These are phyloP conservation scores for Solanum sitiens DNA, from an alignment of 257 asterid species.

Conservation along the genomic window DNA sequence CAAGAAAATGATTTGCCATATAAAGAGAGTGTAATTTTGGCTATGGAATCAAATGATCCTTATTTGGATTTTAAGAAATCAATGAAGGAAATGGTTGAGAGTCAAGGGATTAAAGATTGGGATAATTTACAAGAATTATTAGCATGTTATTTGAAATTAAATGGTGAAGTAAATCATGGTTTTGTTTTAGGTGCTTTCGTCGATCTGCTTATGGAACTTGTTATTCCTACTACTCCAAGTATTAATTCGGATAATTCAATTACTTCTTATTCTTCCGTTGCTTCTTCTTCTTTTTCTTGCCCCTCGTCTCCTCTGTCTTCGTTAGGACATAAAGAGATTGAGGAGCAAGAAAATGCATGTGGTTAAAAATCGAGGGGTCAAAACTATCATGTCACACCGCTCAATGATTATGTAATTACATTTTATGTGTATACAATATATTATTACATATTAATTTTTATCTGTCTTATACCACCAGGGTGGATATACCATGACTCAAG, in stretches of 20 bases:
- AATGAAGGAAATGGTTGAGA: slow-evolving; percentile 86
- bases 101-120: slow-evolving; percentile 68
- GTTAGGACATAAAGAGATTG: neutral
- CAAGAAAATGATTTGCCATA: slow-evolving; percentile 15
- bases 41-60: slow-evolving; percentile 75
- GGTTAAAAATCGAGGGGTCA: neutral
- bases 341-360: neutral
- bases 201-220: slow-evolving; percentile 46
- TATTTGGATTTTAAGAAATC: slow-evolving; percentile 77
- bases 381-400: neutral
- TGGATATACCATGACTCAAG: neutral
- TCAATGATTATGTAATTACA: neutral
- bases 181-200: slow-evolving; percentile 69
- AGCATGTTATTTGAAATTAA: slow-evolving; percentile 76
- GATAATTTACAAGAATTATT: slow-evolving; percentile 66
- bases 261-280: slow-evolving; percentile 37
- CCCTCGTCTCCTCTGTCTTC: slow-evolving; percentile 23
- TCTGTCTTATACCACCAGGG: neutral
- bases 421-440: neutral
- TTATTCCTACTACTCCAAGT: slow-evolving; percentile 8
- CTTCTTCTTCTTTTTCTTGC: slow-evolving; percentile 45
- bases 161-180: slow-evolving; percentile 52
- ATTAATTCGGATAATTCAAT: slow-evolving; percentile 1
- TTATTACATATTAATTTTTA: neutral
- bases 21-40: slow-evolving; percentile 57